A percentile compares a stretch with the other conserved stretches of the same genome.
Conservation (phyloP, 2,329 filamentous ascomycete genomes). For the Trichoderma citrinoviride region DNA sequence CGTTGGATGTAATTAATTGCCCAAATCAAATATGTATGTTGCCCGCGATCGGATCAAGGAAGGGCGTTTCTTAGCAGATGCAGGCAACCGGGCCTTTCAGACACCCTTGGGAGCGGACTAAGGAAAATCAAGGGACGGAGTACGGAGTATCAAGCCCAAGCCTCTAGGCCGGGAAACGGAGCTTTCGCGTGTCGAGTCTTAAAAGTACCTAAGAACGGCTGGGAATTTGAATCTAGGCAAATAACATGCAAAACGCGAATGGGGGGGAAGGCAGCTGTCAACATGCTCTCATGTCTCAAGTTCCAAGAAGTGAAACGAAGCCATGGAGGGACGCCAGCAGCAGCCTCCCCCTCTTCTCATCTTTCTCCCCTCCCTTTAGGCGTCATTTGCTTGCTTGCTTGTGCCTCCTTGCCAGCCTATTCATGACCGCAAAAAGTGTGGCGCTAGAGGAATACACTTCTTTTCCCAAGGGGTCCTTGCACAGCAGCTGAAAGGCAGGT, state of each 20-base stretch:
- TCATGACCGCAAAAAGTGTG: too few species aligned
- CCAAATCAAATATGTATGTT: not conserved
- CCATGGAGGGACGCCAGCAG: not conserved
- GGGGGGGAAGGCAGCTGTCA: too few species aligned
- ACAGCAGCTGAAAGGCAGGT: not conserved
- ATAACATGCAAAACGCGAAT: too few species aligned
- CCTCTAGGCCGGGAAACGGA: too few species aligned
- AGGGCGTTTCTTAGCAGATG: conserved; percentile 2
- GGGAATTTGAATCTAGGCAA: too few species aligned
- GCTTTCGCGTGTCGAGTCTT: too few species aligned
- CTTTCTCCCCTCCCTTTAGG: not conserved
- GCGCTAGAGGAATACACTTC: too few species aligned
- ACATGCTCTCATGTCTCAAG: too few species aligned
- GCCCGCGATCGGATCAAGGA: conserved; percentile 3
- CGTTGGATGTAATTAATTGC: not conserved
- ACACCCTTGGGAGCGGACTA: not conserved
- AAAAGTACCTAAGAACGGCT: too few species aligned
- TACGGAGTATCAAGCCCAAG: too few species aligned
- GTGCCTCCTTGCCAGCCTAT: not conserved
- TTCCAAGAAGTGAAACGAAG: not conserved
- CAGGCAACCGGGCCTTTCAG: conserved; percentile 20
- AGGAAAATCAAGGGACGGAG: too few species aligned
- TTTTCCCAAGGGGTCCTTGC: too few species aligned
- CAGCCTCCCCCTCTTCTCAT: not conserved
- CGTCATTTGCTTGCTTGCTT: not conserved